phyloP scores from a whole-genome alignment of 1,284 basidiomycete genomes.

The Cutaneotrichosporon sp. region DNA sequence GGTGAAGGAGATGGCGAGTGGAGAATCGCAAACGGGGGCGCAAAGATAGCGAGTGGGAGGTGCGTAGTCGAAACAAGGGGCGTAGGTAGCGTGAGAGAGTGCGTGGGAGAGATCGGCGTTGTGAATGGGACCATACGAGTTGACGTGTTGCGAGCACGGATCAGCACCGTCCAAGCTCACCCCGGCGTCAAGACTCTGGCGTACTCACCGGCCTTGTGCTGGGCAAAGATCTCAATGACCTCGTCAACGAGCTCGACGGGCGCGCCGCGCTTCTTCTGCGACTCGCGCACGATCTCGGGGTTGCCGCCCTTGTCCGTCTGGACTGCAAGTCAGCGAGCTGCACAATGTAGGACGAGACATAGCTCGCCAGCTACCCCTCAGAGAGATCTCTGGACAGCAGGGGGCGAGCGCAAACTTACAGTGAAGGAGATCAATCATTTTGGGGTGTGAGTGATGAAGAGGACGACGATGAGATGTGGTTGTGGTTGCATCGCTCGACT shows the following conservation, averaged over 20 bases:
- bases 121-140: not conserved
- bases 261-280: conserved; percentile 87
- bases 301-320: conserved; percentile 81
- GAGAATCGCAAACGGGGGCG: not conserved
- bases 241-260: conserved; percentile 91
- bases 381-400: not conserved
- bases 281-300: conserved; percentile 87
- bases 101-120: not conserved
- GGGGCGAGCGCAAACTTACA: conserved; percentile 31
- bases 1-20: too few species aligned
- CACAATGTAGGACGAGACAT: too few species aligned
- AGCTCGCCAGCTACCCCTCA: too few species aligned
- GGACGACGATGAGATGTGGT: not conserved
- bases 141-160: conserved; percentile 3
- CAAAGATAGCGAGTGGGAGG: too few species aligned
- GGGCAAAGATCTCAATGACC: conserved; percentile 70
- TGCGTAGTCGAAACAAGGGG: too few species aligned
- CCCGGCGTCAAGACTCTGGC: not conserved
- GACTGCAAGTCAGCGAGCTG: conserved; percentile 32
- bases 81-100: not conserved
- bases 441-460: not conserved
- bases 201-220: conserved; percentile 76
- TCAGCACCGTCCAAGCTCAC: conserved; percentile 5
- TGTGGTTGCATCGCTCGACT: not conserved
- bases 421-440: conserved; percentile 53